These are phyloP conservation scores for Xylaria polymorpha DNA, from an alignment of 2,329 filamentous ascomycete species.

Conservation along the genomic window DNA sequence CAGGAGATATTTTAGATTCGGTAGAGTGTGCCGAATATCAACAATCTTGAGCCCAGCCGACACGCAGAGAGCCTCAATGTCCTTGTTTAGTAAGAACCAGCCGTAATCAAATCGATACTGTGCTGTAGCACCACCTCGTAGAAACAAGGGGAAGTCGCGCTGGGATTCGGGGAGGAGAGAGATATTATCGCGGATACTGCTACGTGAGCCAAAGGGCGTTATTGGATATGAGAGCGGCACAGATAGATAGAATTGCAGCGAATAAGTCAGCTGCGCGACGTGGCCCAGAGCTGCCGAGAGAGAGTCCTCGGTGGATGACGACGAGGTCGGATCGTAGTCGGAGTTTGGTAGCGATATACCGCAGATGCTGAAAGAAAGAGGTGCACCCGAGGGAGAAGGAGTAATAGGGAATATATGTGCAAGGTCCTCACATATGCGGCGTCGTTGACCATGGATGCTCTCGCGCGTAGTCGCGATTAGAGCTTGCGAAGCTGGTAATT, in stretches of 20 bases:
- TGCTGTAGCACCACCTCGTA: constrained; percentile 70
- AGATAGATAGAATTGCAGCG: constrained; percentile 84
- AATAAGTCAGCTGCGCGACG: constrained; percentile 78
- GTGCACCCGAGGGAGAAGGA: constrained; percentile 64
- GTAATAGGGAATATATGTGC: constrained; percentile 83
- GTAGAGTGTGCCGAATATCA: constrained; percentile 90
- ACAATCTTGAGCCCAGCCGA: constrained; percentile 80
- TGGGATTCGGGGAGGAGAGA: constrained; percentile 57
- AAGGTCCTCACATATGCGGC: constrained; percentile 88
- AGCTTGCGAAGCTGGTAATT: constrained; percentile 66
- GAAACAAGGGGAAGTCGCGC: constrained; percentile 83
- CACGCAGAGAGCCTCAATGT: constrained; percentile 79
- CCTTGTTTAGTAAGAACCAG: constrained; percentile 95
- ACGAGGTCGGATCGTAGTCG: constrained; percentile 67
- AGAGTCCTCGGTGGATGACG: constrained; percentile 70
- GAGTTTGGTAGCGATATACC: constrained; percentile 83
- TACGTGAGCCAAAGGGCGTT: constrained; percentile 75
- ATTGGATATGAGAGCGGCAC: constrained; percentile 85
- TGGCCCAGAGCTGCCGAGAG: constrained; percentile 85
- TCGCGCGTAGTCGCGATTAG: constrained; percentile 69
- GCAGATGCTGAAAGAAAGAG: constrained; percentile 86
- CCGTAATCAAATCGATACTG: constrained; percentile 95
- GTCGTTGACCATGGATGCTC: constrained; percentile 83
- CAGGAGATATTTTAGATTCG: constrained; percentile 92
- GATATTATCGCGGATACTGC: constrained; percentile 75